Evolutionary conservation across 2,329 filamentous ascomycete genomes (phyloP).

Genomic region (Epichloe uncinata): DNA sequence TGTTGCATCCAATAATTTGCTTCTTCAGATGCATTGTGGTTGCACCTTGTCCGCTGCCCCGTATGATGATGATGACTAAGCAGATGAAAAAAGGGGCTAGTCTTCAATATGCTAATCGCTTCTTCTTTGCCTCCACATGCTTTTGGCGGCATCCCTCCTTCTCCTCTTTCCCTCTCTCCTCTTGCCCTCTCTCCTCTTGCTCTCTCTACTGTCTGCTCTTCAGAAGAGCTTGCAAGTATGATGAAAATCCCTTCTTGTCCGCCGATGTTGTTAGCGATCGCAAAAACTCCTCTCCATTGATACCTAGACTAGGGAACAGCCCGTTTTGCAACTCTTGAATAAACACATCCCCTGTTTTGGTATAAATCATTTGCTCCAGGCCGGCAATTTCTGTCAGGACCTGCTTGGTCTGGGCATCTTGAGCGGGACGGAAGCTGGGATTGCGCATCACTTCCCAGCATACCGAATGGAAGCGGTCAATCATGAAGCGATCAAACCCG

Average conservation of each 20-base stretch:
- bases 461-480: slow-evolving; percentile 74
- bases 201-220: slow-evolving; percentile 27
- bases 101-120: neutral
- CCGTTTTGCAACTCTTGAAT: slow-evolving; percentile 51
- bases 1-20: neutral
- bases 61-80: neutral
- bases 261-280: slow-evolving; percentile 42
- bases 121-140: neutral
- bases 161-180: too few relatives aligned
- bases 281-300: slow-evolving; percentile 48
- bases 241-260: slow-evolving; percentile 48
- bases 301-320: slow-evolving; percentile 52
- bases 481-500: slow-evolving; percentile 85
- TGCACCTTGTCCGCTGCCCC: neutral
- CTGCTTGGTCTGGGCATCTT: slow-evolving; percentile 77
- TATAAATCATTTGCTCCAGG: slow-evolving; percentile 79
- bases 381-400: slow-evolving; percentile 78
- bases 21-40: neutral
- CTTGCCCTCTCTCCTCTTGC: too few relatives aligned
- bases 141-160: neutral
- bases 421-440: slow-evolving; percentile 61
- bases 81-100: neutral
- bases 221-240: slow-evolving; percentile 48
- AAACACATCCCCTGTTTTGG: slow-evolving; percentile 77
- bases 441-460: slow-evolving; percentile 83